Conservation (phyloP, 192 early-diverging fungal species). For the Phycomyces blakesleeanus region DNA sequence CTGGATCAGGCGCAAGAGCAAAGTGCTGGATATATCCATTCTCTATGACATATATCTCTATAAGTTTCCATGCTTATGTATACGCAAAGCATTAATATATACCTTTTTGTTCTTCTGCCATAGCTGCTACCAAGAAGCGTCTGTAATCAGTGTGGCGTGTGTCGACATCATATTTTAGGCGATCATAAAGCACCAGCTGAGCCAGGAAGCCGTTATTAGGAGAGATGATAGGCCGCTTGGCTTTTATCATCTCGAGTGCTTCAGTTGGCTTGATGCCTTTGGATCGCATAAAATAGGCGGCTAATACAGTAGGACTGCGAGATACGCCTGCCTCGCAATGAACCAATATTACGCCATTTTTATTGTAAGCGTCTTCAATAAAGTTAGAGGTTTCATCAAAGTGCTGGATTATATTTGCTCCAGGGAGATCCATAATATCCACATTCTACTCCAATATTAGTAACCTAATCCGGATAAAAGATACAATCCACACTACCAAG, state of each 20-base stretch:
- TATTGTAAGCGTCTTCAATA: constrained; percentile 44
- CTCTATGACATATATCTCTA: not conserved
- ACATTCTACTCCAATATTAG: constrained; percentile 11
- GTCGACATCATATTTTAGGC: constrained; percentile 57
- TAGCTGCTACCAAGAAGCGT: constrained; percentile 58
- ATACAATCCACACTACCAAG: constrained; percentile 7
- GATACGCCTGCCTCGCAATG: constrained; percentile 72
- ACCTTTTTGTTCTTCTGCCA: constrained; percentile 55
- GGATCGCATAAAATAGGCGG: constrained; percentile 66
- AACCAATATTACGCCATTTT: constrained; percentile 56
- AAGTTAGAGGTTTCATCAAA: constrained; percentile 62
- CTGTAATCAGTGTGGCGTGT: constrained; percentile 53
- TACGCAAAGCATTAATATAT: not conserved
- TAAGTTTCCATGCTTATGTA: not conserved
- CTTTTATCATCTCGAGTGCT: constrained; percentile 41
- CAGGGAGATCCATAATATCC: constrained; percentile 55
- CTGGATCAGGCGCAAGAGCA: constrained; percentile 52
- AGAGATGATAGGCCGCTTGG: constrained; percentile 10
- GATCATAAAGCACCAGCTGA: constrained; percentile 59
- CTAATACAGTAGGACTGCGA: constrained; percentile 59
- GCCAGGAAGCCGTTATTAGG: constrained; percentile 65
- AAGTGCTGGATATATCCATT: constrained; percentile 56
- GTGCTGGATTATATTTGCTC: constrained; percentile 66
- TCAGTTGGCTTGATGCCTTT: constrained; percentile 40
- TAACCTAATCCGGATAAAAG: not conserved